A percentile compares a stretch with the other conserved stretches of the same genome.
These are phyloP conservation scores for Paramecium primaurelia DNA, from an alignment of 73 alveolate genomes.

Conservation along the genomic window DNA sequence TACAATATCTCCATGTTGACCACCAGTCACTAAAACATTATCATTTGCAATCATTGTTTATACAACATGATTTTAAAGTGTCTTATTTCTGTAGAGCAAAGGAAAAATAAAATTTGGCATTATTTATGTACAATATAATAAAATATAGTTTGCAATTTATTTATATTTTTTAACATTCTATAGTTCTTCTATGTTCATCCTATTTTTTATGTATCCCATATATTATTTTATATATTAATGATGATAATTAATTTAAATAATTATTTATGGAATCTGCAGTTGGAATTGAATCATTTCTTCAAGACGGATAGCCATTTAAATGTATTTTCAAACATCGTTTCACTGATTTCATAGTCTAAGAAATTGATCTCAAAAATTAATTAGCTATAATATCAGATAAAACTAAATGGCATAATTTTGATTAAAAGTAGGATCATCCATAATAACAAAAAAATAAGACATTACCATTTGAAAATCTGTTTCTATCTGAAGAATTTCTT, in stretches of 20 bases:
- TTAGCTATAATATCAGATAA: slow-evolving; percentile 72
- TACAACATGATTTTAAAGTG: background rate
- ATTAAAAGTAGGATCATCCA: slow-evolving; percentile 50
- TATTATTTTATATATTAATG: background rate
- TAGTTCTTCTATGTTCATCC: background rate
- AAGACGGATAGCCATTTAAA: slow-evolving; percentile 61
- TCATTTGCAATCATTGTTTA: background rate
- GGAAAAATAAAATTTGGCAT: slow-evolving; percentile 36
- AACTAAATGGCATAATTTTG: slow-evolving; percentile 64
- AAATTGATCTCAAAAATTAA: slow-evolving; percentile 84
- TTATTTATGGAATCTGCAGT: slow-evolving; percentile 45
- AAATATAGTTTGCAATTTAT: background rate
- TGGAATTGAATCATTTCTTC: slow-evolving; percentile 54
- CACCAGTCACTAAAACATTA: background rate
- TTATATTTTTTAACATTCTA: background rate
- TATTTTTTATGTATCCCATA: background rate
- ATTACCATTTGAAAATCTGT: background rate
- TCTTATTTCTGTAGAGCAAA: background rate
- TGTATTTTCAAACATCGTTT: slow-evolving; percentile 89
- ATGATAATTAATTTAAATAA: background rate
- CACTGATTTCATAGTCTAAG: slow-evolving; percentile 96
- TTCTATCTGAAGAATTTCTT: slow-evolving; percentile 59
- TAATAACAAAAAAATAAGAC: slow-evolving; percentile 64
- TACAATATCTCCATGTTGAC: background rate
- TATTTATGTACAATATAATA: background rate